A percentile compares a stretch with the other conserved stretches of the same genome.
These are phyloP conservation scores for Neocucurbitaria cava DNA, from an alignment of 2,329 filamentous ascomycete species.

Conservation along the genomic window DNA sequence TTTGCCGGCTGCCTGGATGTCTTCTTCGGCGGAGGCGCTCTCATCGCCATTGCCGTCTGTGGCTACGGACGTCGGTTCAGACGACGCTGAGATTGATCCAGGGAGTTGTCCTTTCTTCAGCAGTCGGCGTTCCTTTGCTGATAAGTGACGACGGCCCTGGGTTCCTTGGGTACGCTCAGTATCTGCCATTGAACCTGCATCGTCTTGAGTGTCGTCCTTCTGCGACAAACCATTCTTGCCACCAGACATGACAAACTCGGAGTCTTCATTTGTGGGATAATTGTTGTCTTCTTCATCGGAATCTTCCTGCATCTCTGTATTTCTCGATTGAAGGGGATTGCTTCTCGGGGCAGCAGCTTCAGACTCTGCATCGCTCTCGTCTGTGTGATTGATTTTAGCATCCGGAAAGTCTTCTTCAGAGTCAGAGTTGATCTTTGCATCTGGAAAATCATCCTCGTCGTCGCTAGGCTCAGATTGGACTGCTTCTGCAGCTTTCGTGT, in stretches of 20 bases:
- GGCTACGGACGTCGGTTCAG: slow-evolving; percentile 17
- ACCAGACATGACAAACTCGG: slow-evolving; percentile 17
- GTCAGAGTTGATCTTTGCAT: slow-evolving; percentile 47
- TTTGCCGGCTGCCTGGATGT: slow-evolving; percentile 20
- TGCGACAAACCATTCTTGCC: slow-evolving; percentile 7
- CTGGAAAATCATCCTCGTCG: slow-evolving; percentile 56
- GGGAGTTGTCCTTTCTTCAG: slow-evolving; percentile 46
- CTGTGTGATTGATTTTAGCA: slow-evolving; percentile 44
- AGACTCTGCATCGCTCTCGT: slow-evolving; percentile 48
- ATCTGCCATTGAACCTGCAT: slow-evolving; percentile 37
- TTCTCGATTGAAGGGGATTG: slow-evolving; percentile 51
- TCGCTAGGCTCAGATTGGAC: slow-evolving; percentile 41
- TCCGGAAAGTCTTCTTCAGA: slow-evolving; percentile 57
- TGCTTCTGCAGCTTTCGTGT: slow-evolving; percentile 21
- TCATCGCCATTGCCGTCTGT: slow-evolving; percentile 40
- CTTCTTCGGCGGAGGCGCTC: slow-evolving; percentile 31
- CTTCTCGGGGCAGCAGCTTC: slow-evolving; percentile 34
- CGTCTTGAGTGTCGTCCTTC: slow-evolving; percentile 30
- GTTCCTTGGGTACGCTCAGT: slow-evolving; percentile 32
- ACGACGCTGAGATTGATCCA: slow-evolving; percentile 16
- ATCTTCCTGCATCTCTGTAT: slow-evolving; percentile 14
- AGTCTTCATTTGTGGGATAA: slow-evolving; percentile 2
- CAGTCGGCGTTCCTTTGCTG: slow-evolving; percentile 47
- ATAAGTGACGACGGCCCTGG: slow-evolving; percentile 43
- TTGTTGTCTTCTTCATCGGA: slow-evolving; percentile 36